Base-by-base conservation (phyloP, 768 basidiomycete species). In the Phlebiopsis gigantea region DNA sequence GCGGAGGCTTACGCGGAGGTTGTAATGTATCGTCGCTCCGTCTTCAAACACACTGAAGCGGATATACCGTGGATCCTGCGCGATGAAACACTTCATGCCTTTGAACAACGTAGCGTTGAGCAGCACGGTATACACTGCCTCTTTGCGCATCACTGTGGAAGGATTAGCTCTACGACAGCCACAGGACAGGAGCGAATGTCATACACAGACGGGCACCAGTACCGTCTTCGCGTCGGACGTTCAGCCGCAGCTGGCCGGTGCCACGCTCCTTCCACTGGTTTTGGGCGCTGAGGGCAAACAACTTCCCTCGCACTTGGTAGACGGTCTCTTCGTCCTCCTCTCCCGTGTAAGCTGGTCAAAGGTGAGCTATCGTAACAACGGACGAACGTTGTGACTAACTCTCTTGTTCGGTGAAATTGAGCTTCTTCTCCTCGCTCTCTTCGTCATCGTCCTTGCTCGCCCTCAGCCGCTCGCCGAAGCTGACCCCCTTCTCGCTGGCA, bases 291-390 rank as follows among this genome's bases (percentile, higher is more conserved):
- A 91, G 74, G 24, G 78, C 67, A 66, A 81, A 91, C 21, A 92
- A 70, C 71, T 92, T 92, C 48, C 87, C 88, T 55, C 90, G 81
- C 17, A 86, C 84, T 71, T 88, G 86, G 68, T 83, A 81, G 47
- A 90, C 70, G 5, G 86, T 89, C 55, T 86, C 80, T 63, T 92
- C 90, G 21, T 89, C 87, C 67, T 92, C 90, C 69, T 92, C 90
- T 8, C 90, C 90, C 2, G 90, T 92, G 45, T 77, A 69, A 34
- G 87, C 88, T 89, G 60, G 29, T 17, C n/a, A 42, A 8, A n/a
- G 48, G 54, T 55, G 26, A 54, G 50, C 15, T 47, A 56, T 10
- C 8, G 45, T 46, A 19, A 14, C 29, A 24, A 47, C 14, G 45
- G 17, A 31, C 9, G 9, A 10, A 25, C 34, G 22, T 2, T 22